Conservation (phyloP, 208 protist genomes). For the Vickermania ingenoplastis region DNA sequence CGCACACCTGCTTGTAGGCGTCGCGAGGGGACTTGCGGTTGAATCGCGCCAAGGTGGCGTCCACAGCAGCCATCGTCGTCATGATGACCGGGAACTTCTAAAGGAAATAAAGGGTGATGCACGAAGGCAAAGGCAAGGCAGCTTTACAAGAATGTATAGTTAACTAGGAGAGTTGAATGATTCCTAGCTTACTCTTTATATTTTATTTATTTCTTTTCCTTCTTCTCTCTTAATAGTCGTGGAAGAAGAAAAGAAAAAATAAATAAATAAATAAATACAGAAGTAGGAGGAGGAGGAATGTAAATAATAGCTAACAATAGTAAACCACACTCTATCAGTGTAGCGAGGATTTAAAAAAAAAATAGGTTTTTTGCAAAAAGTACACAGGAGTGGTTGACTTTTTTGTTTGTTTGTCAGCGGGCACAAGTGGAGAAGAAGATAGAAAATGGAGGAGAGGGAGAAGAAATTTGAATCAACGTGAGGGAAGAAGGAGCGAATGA, state of each 20-base stretch:
- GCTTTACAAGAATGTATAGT: neutral
- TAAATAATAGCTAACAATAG: too few species aligned
- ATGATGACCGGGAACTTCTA: constrained; percentile 14
- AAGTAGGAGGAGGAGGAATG: too few species aligned
- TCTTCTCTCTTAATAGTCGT: neutral
- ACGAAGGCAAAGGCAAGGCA: neutral
- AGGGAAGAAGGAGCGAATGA: too few species aligned
- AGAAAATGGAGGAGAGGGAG: too few species aligned
- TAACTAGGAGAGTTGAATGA: too few species aligned
- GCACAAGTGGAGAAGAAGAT: too few species aligned
- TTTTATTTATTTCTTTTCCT: neutral
- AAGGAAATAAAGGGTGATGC: neutral
- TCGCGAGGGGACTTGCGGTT: constrained; percentile 65
- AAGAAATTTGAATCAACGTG: too few species aligned
- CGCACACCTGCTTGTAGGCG: constrained; percentile 68
- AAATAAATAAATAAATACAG: neutral
- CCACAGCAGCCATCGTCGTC: constrained; percentile 65
- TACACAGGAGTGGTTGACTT: too few species aligned
- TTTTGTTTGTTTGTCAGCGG: too few species aligned
- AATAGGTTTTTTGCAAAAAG: too few species aligned
- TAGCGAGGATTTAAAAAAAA: too few species aligned
- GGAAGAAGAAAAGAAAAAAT: neutral
- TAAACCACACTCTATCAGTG: too few species aligned
- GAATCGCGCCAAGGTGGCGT: constrained; percentile 60
- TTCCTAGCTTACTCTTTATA: neutral